Percentiles rank a stretch among this genome's conserved stretches.
These are phyloP conservation scores for Penicillium italicum DNA, from an alignment of 2,329 filamentous ascomycete genomes.

Conservation along the genomic window DNA sequence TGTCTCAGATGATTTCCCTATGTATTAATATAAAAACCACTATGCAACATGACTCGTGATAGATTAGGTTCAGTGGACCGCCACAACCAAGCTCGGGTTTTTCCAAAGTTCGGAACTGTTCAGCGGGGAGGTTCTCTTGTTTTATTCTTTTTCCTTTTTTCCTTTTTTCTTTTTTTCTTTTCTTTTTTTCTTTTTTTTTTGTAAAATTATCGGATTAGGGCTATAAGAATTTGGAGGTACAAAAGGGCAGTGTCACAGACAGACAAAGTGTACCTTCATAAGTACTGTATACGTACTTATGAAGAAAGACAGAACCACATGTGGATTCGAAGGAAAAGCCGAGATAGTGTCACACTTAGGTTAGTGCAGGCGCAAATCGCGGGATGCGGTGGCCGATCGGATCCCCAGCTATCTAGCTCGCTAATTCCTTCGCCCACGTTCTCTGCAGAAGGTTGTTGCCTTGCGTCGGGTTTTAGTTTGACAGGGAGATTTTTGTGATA, in stretches of 20 bases:
- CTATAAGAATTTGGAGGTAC: background rate
- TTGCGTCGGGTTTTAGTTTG: background rate
- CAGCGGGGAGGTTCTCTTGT: background rate
- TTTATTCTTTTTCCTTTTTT: background rate
- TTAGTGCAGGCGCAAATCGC: background rate
- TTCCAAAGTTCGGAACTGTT: background rate
- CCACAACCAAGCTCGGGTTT: background rate
- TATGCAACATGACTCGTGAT: background rate
- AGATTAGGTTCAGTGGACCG: background rate
- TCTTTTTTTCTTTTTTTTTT: background rate
- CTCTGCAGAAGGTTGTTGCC: background rate
- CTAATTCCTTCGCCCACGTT: background rate
- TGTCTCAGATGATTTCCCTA: background rate
- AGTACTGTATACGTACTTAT: background rate
- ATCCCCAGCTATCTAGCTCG: background rate
- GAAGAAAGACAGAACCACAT: background rate
- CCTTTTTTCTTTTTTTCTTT: background rate
- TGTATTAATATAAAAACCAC: too few relatives aligned
- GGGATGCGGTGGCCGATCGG: slow-evolving; percentile 1
- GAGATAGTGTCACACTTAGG: background rate
- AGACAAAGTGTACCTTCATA: background rate
- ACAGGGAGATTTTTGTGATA: background rate
- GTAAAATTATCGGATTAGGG: background rate
- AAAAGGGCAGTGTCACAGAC: too few relatives aligned
- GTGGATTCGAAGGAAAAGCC: background rate